These are phyloP conservation scores for Camelina laxa DNA, from an alignment of 345 rosid genomes.

Conservation along the genomic window DNA sequence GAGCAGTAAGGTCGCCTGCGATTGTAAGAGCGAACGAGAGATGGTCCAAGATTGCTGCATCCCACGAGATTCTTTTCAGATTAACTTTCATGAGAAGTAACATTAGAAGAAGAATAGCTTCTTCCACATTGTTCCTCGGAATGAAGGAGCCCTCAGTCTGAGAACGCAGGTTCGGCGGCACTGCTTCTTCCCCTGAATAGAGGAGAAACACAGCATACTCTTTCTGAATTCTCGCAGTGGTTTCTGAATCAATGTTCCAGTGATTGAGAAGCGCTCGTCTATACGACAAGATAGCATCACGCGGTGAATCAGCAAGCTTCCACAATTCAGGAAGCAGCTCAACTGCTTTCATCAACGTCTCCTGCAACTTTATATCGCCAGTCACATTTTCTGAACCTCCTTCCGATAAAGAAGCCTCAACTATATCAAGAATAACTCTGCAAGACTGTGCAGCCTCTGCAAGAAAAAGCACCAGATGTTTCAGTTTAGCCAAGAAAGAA, in stretches of 20 bases:
- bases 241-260: conserved; percentile 72
- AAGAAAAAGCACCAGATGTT: conserved; percentile 22
- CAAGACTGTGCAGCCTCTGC: conserved; percentile 96
- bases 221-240: conserved; percentile 72
- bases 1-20: conserved; percentile 59
- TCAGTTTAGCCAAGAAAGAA: not conserved
- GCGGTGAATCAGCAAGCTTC: conserved; percentile 67
- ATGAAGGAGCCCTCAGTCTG: conserved; percentile 71
- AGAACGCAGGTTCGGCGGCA: conserved; percentile 70
- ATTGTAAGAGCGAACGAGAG: conserved; percentile 72
- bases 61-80: conserved; percentile 70
- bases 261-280: conserved; percentile 69
- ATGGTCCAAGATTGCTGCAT: conserved; percentile 80
- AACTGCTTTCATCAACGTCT: conserved; percentile 69
- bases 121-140: conserved; percentile 78
- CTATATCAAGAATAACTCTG: conserved; percentile 76
- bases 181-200: conserved; percentile 83
- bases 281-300: conserved; percentile 70
- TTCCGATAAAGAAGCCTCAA: conserved; percentile 76
- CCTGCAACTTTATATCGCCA: conserved; percentile 78
- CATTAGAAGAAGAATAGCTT: conserved; percentile 81
- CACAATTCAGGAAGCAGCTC: conserved; percentile 88
- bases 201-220: conserved; percentile 75
- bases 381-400: conserved; percentile 72
- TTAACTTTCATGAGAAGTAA: conserved; percentile 67